phyloP scores from a whole-genome alignment of 345 rosid species.

The Eucalyptus melliodora region DNA sequence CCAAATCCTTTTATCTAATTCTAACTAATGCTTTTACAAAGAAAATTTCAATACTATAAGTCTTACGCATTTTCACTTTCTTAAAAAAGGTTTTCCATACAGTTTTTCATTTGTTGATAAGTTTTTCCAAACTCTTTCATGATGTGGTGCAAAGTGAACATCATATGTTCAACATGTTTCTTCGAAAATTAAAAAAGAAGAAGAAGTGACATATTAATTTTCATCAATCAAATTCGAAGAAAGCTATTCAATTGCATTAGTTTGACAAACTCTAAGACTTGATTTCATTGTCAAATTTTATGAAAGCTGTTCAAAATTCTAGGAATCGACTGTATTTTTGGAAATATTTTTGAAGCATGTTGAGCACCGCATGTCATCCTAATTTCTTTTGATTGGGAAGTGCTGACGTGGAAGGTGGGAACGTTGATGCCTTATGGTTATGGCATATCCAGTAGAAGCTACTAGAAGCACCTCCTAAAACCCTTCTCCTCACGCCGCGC shows the following conservation, averaged over 20 bases:
- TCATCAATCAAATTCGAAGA: fast-evolving
- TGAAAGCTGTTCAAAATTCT: not conserved
- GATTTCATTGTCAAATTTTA: not conserved
- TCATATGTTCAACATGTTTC: fast-evolving
- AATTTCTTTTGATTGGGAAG: not conserved
- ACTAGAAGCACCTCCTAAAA: conserved; percentile 13
- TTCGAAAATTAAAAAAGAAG: not conserved
- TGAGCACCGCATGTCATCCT: not conserved
- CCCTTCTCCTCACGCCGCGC: not conserved
- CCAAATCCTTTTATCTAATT: not conserved
- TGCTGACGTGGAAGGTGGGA: not conserved
- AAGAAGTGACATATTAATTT: not conserved
- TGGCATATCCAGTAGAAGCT: conserved; percentile 8
- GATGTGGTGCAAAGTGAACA: not conserved
- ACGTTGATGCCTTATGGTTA: not conserved
- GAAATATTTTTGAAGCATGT: not conserved
- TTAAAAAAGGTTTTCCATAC: not conserved
- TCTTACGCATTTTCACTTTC: not conserved
- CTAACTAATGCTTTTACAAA: fast-evolving
- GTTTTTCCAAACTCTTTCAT: not conserved
- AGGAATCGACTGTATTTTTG: not conserved
- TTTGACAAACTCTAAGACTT: not conserved
- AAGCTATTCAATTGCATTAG: fast-evolving
- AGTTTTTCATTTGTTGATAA: not conserved
- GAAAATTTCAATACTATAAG: not conserved